Conservation (phyloP, 257 asterid species). For the Ballota nigra region DNA sequence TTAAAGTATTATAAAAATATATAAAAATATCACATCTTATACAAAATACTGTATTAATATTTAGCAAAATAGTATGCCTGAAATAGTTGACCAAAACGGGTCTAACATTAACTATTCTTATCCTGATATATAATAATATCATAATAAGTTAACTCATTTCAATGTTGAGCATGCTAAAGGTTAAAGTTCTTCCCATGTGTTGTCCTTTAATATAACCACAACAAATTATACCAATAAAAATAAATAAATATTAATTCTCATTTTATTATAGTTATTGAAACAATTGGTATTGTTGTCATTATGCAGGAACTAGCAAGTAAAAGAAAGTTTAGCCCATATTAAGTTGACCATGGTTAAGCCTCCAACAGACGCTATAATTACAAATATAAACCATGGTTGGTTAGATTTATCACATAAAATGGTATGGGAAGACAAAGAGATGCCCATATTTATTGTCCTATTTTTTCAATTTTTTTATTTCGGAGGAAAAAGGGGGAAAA, state of each 20-base stretch:
- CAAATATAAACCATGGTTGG: slow-evolving; percentile 31
- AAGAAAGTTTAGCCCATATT: neutral
- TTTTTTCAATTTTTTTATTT: slow-evolving; percentile 1
- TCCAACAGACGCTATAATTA: slow-evolving; percentile 9
- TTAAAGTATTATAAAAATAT: too few relatives aligned
- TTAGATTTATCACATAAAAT: slow-evolving; percentile 9
- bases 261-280: neutral
- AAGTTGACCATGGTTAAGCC: slow-evolving; percentile 28
- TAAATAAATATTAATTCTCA: too few relatives aligned
- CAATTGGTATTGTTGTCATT: slow-evolving; percentile 14
- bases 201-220: neutral
- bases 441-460: slow-evolving; percentile 20
- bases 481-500: neutral
- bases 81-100: too few relatives aligned
- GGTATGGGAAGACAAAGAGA: slow-evolving; percentile 11
- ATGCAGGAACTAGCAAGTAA: neutral
- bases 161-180: neutral
- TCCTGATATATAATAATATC: neutral
- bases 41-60: too few relatives aligned
- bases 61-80: too few relatives aligned
- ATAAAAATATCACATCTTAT: too few relatives aligned
- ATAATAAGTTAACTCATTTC: neutral
- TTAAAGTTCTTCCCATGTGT: neutral
- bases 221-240: neutral
- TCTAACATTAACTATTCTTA: too few relatives aligned